Conservation (phyloP, 805 yeast species). For the Candida michaelii region DNA sequence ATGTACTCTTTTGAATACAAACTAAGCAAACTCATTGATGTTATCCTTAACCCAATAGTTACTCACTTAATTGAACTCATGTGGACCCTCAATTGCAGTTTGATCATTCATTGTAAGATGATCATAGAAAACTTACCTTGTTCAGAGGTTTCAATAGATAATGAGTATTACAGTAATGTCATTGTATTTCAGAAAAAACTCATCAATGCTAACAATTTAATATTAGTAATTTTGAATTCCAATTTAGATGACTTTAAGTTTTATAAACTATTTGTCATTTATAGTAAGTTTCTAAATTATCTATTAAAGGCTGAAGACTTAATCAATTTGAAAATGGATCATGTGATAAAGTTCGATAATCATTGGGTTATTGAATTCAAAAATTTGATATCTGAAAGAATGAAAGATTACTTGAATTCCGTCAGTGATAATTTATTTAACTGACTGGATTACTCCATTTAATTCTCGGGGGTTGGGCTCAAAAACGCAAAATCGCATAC, state of each 20-base stretch:
- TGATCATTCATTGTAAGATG: constrained; percentile 2
- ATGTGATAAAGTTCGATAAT: neutral
- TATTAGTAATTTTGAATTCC: constrained; percentile 5
- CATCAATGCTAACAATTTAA: constrained; percentile 4
- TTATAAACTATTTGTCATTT: neutral
- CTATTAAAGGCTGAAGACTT: neutral
- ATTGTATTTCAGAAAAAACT: constrained; percentile 3
- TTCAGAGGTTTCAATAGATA: neutral
- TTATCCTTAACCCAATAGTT: constrained; percentile 1
- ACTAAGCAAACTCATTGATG: constrained; percentile 1
- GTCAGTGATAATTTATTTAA: constrained; percentile 1
- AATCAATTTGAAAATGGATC: neutral
- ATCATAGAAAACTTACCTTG: neutral
- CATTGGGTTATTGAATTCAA: neutral
- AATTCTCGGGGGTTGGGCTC: no score
- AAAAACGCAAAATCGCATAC: no score
- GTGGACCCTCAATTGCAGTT: constrained; percentile 2
- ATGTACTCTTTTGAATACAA: constrained; percentile 7
- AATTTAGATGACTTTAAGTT: neutral
- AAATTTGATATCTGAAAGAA: neutral
- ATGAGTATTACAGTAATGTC: constrained; percentile 6
- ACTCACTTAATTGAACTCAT: constrained; percentile 2
- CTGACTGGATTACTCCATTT: no score
- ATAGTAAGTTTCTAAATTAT: neutral
- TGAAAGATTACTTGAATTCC: constrained; percentile 3